phyloP scores from a whole-genome alignment of 1,284 basidiomycete genomes.

The Ceratobasidium sp. region DNA sequence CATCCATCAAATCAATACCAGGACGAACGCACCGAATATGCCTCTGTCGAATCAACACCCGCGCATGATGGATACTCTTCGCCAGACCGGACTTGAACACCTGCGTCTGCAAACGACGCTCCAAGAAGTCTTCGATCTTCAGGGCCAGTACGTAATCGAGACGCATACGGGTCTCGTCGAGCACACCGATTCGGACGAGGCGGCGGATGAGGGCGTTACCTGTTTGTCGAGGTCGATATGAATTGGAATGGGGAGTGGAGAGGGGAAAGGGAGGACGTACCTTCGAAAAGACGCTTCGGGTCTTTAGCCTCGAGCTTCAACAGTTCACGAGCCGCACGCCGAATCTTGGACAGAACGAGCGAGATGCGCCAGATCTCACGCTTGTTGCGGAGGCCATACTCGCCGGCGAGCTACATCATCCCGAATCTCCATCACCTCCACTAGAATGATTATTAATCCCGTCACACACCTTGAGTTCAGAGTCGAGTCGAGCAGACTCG shows the following conservation, averaged over 20 bases:
- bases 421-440: not conserved
- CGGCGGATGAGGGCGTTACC: slow-evolving; percentile 99
- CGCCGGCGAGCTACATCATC: slow-evolving; percentile 87
- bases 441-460: not conserved
- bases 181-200: slow-evolving; percentile 99
- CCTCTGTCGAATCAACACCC: slow-evolving; percentile 97
- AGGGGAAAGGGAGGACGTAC: slow-evolving; percentile 48
- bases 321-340: slow-evolving; percentile 99
- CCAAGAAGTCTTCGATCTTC: slow-evolving; percentile 99
- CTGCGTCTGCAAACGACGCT: slow-evolving; percentile 98
- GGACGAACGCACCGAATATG: slow-evolving; percentile 85
- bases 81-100: slow-evolving; percentile 99
- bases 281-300: slow-evolving; percentile 99
- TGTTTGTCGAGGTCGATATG: slow-evolving; percentile 10
- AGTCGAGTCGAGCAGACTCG: slow-evolving; percentile 98
- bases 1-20: not conserved
- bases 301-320: slow-evolving; percentile 99
- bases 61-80: slow-evolving; percentile 98
- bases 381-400: slow-evolving; percentile 99
- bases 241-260: not conserved
- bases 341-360: slow-evolving; percentile 98
- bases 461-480: slow-evolving; percentile 91
- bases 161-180: slow-evolving; percentile 99
- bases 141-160: slow-evolving; percentile 99
- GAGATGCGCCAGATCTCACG: slow-evolving; percentile 99